These are phyloP conservation scores for Saprolegnia diclina DNA, from an alignment of 352 stramenopile species.

Conservation along the genomic window DNA sequence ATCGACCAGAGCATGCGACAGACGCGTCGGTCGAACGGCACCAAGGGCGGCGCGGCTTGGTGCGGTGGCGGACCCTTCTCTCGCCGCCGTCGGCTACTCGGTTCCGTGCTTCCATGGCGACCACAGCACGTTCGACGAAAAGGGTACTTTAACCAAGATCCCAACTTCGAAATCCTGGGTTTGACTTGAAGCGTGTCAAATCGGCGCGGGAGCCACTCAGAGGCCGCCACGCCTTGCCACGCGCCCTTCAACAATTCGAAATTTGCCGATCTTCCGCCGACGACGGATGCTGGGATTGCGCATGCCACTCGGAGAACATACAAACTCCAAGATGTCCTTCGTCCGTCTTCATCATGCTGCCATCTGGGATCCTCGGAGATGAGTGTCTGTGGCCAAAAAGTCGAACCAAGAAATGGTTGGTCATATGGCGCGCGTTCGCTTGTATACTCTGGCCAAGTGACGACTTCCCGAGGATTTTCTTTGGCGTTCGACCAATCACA, in stretches of 20 bases:
- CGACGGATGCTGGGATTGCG: neutral
- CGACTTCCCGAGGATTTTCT: slow-evolving; percentile 10
- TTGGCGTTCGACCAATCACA: neutral
- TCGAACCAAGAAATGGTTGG: slow-evolving; percentile 13
- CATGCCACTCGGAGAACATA: neutral
- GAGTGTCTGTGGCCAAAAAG: neutral
- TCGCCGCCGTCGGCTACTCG: no score
- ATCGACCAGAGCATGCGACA: no score
- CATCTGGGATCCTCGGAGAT: neutral
- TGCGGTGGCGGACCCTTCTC: no score
- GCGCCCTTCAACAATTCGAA: slow-evolving; percentile 16
- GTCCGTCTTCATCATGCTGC: neutral
- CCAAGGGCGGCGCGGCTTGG: no score
- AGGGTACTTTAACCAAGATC: no score
- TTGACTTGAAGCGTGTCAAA: neutral
- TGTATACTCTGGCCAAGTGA: neutral
- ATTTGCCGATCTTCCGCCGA: neutral
- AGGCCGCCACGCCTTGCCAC: slow-evolving; percentile 12
- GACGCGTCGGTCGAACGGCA: no score
- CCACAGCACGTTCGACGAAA: no score
- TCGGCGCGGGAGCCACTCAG: neutral
- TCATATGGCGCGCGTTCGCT: neutral
- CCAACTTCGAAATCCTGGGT: no score
- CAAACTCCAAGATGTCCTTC: neutral
- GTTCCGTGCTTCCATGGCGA: no score